Base-by-base conservation (phyloP, 2,329 filamentous ascomycete genomes). In the Claviceps fusiformis region DNA sequence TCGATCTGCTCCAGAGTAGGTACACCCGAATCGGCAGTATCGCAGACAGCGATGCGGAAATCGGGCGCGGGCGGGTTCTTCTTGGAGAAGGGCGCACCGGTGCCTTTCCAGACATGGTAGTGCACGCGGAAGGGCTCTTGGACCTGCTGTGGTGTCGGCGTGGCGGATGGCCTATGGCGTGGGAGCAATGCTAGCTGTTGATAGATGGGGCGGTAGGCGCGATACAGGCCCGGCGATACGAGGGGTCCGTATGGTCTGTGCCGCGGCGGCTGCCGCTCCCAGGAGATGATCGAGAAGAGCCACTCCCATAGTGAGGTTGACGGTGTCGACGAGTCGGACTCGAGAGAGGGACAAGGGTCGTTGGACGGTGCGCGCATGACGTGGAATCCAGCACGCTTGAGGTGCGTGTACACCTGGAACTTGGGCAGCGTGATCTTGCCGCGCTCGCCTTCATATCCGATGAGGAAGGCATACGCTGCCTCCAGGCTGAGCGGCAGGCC, bases 401-500 rank as follows among this genome's bases (percentile, higher is more conserved):
- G 74, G 54, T 90, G 85, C 1, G 89, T 80, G 67, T 91, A 98
- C 33, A 97, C 92, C 52, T 87, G 87, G 63, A 89, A 97, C 64
- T 89, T 83, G 61, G 95, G 89, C 57, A 96, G 73, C 10, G 76
- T 75, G 35, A 82, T 71, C 67, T 80, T 83, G 41, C 82, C 81
- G 46, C 71, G 68, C 58, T 82, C 78, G 5, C 73, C 78, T 50
- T 88, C 85, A 29, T 80, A 74, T 1, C 89, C 89, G 59, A 95
- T 79, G 54, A 95, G 83, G 27, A 89, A 79, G 5, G 91, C 81
- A 73, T 97, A 97, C 0, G 90, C 90, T 6, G 87, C 91, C 68
- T 97, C 89, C 44, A 97, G 72, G 68, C 88, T 95, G 75, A 98
- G 84, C 0, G 92, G 90, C n/a, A 93, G 69, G 0, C 86, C 86